Percentiles rank a stretch among this genome's conserved stretches.
phyloP scores from a whole-genome alignment of 768 basidiomycete genomes.

The Pleurotus djamor region DNA sequence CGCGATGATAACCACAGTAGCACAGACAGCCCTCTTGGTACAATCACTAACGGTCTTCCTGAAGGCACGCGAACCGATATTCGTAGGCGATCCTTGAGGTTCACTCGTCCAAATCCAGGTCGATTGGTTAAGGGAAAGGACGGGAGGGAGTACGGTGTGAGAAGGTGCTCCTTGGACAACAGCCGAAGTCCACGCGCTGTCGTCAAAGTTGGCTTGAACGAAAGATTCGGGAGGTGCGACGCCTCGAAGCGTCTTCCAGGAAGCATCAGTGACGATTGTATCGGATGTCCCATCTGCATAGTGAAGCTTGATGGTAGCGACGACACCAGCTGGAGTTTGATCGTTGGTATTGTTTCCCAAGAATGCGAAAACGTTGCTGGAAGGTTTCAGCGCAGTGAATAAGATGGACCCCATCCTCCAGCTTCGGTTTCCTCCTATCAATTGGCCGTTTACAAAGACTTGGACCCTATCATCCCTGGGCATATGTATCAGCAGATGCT shows the following conservation, averaged over 20 bases:
- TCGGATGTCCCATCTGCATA: slow-evolving; percentile 1
- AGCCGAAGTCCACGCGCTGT: background rate
- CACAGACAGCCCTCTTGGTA: background rate
- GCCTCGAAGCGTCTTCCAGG: background rate
- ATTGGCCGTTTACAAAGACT: no score
- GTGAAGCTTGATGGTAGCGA: background rate
- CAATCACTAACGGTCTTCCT: background rate
- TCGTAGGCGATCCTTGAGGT: background rate
- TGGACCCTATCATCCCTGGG: no score
- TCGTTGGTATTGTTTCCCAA: background rate
- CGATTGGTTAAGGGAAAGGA: background rate
- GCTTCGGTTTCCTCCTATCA: no score
- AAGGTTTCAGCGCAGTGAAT: background rate
- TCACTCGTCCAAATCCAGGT: slow-evolving; percentile 6
- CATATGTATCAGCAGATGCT: background rate
- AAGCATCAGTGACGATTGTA: background rate
- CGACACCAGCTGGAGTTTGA: background rate
- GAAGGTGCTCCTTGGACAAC: background rate
- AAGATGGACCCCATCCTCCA: background rate
- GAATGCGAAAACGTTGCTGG: slow-evolving; percentile 4
- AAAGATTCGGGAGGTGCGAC: background rate
- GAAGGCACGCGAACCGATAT: background rate
- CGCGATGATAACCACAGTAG: background rate
- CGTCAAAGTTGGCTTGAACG: background rate
- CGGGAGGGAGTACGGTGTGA: background rate